phyloP scores from a whole-genome alignment of 2,329 filamentous ascomycete genomes.

The Neofusicoccum kwambonambiense region DNA sequence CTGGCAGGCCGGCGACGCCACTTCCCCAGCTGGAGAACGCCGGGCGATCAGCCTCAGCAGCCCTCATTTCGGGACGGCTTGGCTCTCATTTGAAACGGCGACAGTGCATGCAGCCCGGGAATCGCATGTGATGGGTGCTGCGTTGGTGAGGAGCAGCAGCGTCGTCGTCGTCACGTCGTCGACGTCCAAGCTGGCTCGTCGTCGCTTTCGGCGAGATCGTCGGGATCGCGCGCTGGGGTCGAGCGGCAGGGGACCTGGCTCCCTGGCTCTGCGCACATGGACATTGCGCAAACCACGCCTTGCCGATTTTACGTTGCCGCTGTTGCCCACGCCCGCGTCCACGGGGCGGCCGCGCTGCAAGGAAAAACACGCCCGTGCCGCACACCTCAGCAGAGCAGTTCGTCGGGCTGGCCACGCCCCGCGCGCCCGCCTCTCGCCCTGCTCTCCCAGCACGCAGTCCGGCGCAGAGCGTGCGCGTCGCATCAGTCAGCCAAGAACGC shows the following conservation, averaged over 20 bases:
- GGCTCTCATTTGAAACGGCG: conserved; percentile 4
- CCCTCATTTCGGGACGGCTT: not conserved
- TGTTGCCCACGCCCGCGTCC: conserved; percentile 5
- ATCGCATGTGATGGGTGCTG: conserved; percentile 9
- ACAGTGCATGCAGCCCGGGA: not conserved
- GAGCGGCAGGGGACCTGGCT: conserved; percentile 6
- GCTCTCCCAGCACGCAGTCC: not conserved
- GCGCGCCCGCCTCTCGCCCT: not conserved
- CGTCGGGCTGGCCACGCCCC: not conserved
- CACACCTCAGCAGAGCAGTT: not conserved
- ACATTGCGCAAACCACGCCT: conserved; percentile 12
- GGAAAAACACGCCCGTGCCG: conserved; percentile 7
- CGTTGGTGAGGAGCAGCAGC: not conserved
- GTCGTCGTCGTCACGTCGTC: not conserved
- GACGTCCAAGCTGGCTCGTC: not conserved
- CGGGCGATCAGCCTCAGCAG: conserved; percentile 10
- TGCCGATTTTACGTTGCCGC: conserved; percentile 12
- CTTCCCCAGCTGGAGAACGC: conserved; percentile 14
- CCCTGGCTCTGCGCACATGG: not conserved
- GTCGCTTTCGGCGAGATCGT: conserved; percentile 14
- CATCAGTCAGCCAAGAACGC: too few relatives aligned
- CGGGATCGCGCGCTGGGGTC: conserved; percentile 8
- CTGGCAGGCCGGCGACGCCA: not conserved
- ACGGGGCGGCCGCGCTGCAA: conserved; percentile 1
- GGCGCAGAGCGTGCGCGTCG: not conserved